Evolutionary conservation across 2,329 filamentous ascomycete genomes (phyloP).

Genomic region (Rutstroemia sydowiana): DNA sequence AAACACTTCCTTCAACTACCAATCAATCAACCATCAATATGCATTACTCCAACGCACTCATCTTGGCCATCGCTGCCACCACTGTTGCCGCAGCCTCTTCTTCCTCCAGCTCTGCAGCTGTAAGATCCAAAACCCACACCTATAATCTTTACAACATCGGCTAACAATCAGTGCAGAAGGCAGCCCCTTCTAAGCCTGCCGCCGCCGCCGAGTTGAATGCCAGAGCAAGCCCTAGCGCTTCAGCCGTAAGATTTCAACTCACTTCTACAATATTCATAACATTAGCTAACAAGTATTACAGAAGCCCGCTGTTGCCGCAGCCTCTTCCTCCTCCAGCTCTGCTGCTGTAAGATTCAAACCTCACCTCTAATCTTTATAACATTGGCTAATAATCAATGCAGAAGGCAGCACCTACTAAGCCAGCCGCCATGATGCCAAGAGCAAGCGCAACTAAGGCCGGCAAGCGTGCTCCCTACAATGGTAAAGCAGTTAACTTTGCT

Average conservation of each 20-base stretch:
- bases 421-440: too few species aligned
- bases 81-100: constrained; percentile 13
- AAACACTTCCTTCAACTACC: constrained; percentile 2
- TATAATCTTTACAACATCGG: background rate
- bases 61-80: constrained; percentile 19
- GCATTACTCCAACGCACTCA: constrained; percentile 23
- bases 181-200: too few species aligned
- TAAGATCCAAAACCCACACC: constrained; percentile 10
- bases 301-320: constrained; percentile 16
- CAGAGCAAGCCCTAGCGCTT: too few species aligned
- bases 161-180: constrained; percentile 7
- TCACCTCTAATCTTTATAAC: background rate
- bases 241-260: too few species aligned
- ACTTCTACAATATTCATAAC: too few species aligned
- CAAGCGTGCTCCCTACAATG: background rate
- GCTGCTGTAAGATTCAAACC: constrained; percentile 14
- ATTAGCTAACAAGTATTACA: too few species aligned
- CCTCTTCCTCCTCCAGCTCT: too few species aligned
- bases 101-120: too few species aligned
- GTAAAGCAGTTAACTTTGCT: background rate
- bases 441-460: background rate
- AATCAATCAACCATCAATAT: constrained; percentile 16
- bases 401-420: constrained; percentile 12
- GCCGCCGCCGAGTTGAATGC: too few species aligned
- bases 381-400: background rate